A percentile compares a stretch with the other conserved stretches of the same genome.
phyloP scores from a whole-genome alignment of 352 stramenopile genomes.

The Phytophthora pisi region DNA sequence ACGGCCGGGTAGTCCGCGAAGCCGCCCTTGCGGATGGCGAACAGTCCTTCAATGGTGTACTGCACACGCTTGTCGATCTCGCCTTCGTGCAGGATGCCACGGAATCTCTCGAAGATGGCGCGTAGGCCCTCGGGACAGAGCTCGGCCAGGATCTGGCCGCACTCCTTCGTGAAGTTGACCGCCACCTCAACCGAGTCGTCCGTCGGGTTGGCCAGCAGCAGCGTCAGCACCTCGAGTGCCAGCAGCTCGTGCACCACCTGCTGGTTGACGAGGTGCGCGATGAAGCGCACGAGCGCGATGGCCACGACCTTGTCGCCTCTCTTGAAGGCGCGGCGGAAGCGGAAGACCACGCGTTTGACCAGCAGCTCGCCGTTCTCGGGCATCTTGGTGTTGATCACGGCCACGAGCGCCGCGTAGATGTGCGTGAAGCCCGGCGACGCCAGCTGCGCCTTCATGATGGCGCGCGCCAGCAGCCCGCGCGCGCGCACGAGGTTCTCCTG shows the following conservation, averaged over 20 bases:
- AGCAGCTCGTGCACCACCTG: constrained; percentile 98
- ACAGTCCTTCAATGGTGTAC: constrained; percentile 98
- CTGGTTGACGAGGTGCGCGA: constrained; percentile 99
- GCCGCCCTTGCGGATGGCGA: constrained; percentile 95
- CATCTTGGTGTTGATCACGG: constrained; percentile 99
- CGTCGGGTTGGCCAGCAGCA: constrained; percentile 97
- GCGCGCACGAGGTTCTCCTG: constrained; percentile 97
- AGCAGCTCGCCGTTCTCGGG: constrained; percentile 97
- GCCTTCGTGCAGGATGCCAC: constrained; percentile 97
- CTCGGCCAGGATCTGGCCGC: constrained; percentile 89
- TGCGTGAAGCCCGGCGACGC: constrained; percentile 96
- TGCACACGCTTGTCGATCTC: constrained; percentile 97
- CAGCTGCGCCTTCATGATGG: constrained; percentile 96
- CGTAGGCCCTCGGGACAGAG: constrained; percentile 91
- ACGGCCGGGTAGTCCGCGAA: constrained; percentile 96
- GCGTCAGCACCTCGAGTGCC: constrained; percentile 96
- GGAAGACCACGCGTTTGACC: constrained; percentile 93
- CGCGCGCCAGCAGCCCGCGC: constrained; percentile 93
- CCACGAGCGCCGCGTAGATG: constrained; percentile 96
- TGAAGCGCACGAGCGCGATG: constrained; percentile 95
- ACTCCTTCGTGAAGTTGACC: constrained; percentile 97
- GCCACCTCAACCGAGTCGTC: constrained; percentile 99
- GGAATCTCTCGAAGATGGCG: constrained; percentile 97
- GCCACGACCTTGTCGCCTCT: constrained; percentile 96
- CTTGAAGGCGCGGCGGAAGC: constrained; percentile 96